Evolutionary conservation across 768 basidiomycete genomes (phyloP), one percentile per base, ranked within the genome.

Genomic region (Hygrocybe punicea): DNA sequence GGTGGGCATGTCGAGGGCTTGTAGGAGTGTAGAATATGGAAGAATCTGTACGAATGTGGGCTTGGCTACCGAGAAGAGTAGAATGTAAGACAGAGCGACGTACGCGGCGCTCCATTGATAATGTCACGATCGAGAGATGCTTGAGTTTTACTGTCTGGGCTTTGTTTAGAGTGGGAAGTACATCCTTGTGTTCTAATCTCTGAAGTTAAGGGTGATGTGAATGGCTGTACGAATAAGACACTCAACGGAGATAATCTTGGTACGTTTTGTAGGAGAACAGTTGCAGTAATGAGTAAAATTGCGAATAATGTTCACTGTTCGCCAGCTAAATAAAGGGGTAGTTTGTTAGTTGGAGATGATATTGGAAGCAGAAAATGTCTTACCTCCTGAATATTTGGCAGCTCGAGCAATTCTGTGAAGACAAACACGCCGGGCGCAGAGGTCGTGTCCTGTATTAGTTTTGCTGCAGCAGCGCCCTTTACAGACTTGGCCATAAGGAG

Each of bases 211-310:
- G 16, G 51, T 50, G 52, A 35, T 7, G 55, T 49, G 1, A 55
- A 25, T 21, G n/a, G 19, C 17, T 14, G 14, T 53, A 33, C 11
- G 6, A 45, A 50, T 23, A 17, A 42, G 52, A 25, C 24, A 59
- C 58, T 56, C 58, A 60, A 91, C 94, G 79, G 62, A 85, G 75
- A 69, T 96, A 98, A 63, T 95, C 89, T 46, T 78, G 77, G 65
- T 87, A 93, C 0, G 91, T 94, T 65, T 85, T 89, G 71, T 93
- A 97, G 5, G 96, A 84, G 73, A 98, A 99, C 21, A 98, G 73
- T 68, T 93, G 81, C 17, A 99, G 74, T 21, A 98, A 75, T 3
- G 80, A 76, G 53, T 84, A 78, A 60, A 78, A 84, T 21, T 81
- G 78, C 16, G 76, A 73, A 63, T 91, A 77, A 53, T 88, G 84